Evolutionary conservation across 176 grass and related monocot genomes (phyloP), one percentile per base, ranked within the genome.

Genomic region (Eleusine indica): DNA sequence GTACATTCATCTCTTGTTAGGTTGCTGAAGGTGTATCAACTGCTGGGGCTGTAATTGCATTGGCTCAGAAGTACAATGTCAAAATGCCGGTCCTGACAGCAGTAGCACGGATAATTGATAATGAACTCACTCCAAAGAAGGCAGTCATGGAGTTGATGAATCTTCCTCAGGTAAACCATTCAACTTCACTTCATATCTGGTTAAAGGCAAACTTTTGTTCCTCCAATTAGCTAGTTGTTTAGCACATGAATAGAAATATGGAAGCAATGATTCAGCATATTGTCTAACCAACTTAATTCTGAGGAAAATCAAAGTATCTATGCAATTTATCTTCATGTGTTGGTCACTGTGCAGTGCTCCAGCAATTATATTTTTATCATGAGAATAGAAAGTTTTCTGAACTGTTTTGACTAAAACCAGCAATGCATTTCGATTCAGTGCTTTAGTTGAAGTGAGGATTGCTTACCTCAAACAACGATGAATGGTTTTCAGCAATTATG

Each of bases 141-240:
- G 95, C 95, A 21, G 95, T 98, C 76, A 81, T 94, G 58, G 95
- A 98, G 86, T 92, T 98, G 68, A 98, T 98, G 95, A 94, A 90
- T 71, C 92, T 98, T 82, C 95, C 95, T 60, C 95, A 98, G 88
- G 95, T 98, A 70, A 28, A 16, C 30, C 39, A 72, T 61, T 62
- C 44, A 44, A 62, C 22, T 66, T 83, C 8, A 9, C 83, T 9
- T 84, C 82, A 48, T 77, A 42, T 86, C 18, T 17, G 80, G 51
- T 70, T 30, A 69, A 54, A 56, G 44, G 25, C 9, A 6, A 38
- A 21, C 12, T 21, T 44, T 37, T 35, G 11, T 32, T 37, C 38
- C 66, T 80, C 28, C 22, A 68, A 67, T 74, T 47, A 30, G 3
- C 68, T 21, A 4, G 17, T 6, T 42, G 13, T 71, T n/a, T 86